Evolutionary conservation across 225 moss, liverwort and hornwort species (phyloP).

Genomic region (Marchantia paleacea): DNA sequence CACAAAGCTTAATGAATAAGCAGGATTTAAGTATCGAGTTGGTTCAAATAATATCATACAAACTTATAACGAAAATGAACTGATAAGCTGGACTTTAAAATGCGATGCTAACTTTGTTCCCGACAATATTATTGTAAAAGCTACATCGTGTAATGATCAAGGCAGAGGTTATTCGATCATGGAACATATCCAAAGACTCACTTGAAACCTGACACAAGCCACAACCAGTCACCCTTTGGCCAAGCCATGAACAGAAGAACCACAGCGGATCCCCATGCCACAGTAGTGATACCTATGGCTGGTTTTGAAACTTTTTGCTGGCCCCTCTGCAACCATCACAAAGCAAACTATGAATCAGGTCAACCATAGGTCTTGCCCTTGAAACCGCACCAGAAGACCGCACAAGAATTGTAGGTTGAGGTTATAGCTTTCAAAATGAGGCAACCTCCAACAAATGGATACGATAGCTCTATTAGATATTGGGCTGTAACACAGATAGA

Average conservation of each 20-base stretch:
- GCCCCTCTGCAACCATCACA: constrained; percentile 58
- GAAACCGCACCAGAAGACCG: not conserved
- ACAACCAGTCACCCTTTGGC: constrained; percentile 77
- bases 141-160: too few species aligned
- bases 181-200: constrained; percentile 28
- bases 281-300: constrained; percentile 54
- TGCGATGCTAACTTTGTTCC: too few species aligned
- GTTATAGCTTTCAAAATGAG: not conserved
- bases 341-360: not conserved
- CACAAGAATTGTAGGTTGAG: not conserved
- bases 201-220: constrained; percentile 79
- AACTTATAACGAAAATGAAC: too few species aligned
- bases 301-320: constrained; percentile 59
- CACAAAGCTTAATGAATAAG: too few species aligned
- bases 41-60: too few species aligned
- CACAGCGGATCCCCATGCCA: constrained; percentile 62
- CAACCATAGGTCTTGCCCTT: not conserved
- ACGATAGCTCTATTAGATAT: not conserved
- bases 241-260: constrained; percentile 60
- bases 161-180: too few species aligned
- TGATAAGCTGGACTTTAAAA: too few species aligned
- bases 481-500: not conserved
- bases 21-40: too few species aligned
- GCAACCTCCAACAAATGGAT: not conserved
- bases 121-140: too few species aligned